Conservation (phyloP, 2,329 filamentous ascomycete species). For the Epichloe gansuensis region DNA sequence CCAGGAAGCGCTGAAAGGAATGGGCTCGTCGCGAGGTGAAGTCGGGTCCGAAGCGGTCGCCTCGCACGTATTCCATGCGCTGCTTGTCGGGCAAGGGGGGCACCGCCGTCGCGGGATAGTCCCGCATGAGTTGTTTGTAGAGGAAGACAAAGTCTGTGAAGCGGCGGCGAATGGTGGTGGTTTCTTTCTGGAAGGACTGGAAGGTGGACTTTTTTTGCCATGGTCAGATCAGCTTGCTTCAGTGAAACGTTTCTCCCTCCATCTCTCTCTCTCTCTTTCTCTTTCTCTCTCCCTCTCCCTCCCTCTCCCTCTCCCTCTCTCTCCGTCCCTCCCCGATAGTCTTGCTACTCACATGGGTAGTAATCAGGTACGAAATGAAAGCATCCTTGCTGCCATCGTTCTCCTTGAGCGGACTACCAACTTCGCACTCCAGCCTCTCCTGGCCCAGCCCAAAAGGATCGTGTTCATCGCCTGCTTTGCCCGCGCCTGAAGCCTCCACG, state of each 20-base stretch:
- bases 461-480: constrained; percentile 28
- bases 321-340: not conserved
- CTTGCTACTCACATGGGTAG: constrained; percentile 56
- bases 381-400: constrained; percentile 93
- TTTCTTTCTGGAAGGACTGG: constrained; percentile 74
- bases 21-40: constrained; percentile 82
- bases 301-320: not conserved
- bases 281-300: no score
- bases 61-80: constrained; percentile 96
- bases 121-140: constrained; percentile 75
- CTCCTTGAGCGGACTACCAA: constrained; percentile 79
- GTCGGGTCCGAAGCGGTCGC: constrained; percentile 86
- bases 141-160: constrained; percentile 98
- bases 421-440: constrained; percentile 71
- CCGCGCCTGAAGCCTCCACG: constrained; percentile 30
- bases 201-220: constrained; percentile 62
- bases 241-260: not conserved
- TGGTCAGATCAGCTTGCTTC: not conserved
- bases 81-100: constrained; percentile 92
- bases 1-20: constrained; percentile 83
- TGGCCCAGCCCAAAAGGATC: constrained; percentile 52
- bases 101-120: constrained; percentile 84
- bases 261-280: no score
- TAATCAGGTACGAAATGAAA: constrained; percentile 91
- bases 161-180: constrained; percentile 69